These are phyloP conservation scores for Trichoderma parareesei DNA, from an alignment of 495 filamentous ascomycete genomes.

Conservation along the genomic window DNA sequence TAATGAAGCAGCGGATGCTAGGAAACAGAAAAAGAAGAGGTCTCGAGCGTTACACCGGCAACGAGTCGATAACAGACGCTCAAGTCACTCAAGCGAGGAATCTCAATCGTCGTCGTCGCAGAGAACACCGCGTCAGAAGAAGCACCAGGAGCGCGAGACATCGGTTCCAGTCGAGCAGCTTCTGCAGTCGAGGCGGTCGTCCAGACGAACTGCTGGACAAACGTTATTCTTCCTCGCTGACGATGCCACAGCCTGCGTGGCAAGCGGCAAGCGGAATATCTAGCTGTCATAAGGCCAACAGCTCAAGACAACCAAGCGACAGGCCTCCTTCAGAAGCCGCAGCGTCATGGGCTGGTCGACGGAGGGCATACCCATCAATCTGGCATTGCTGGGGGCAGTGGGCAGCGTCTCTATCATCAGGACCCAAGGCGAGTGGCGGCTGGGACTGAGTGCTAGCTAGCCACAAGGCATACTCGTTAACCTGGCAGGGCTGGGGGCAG, in stretches of 20 bases:
- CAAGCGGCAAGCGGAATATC: not conserved
- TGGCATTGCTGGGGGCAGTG: too few relatives aligned
- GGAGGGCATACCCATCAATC: too few relatives aligned
- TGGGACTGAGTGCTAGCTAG: not conserved
- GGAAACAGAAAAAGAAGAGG: not conserved
- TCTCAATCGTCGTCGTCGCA: too few relatives aligned
- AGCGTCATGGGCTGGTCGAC: too few relatives aligned
- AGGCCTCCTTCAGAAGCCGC: too few relatives aligned
- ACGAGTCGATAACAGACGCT: not conserved
- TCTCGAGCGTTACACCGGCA: not conserved
- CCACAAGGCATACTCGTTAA: not conserved
- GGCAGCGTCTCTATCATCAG: not conserved
- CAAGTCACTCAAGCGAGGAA: not conserved
- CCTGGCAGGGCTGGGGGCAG: constrained; percentile 8
- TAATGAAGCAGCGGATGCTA: too few relatives aligned
- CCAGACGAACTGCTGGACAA: not conserved
- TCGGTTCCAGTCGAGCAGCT: not conserved
- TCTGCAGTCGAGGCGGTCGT: not conserved
- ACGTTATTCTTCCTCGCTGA: not conserved
- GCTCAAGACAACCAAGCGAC: not conserved
- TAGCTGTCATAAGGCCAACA: not conserved
- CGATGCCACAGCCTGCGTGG: not conserved
- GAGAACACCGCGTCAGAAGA: not conserved
- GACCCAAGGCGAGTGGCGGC: not conserved
- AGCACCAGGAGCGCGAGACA: not conserved